These are phyloP conservation scores for Pseudozyma sp. DNA, from an alignment of 1,284 basidiomycete genomes.

Conservation along the genomic window DNA sequence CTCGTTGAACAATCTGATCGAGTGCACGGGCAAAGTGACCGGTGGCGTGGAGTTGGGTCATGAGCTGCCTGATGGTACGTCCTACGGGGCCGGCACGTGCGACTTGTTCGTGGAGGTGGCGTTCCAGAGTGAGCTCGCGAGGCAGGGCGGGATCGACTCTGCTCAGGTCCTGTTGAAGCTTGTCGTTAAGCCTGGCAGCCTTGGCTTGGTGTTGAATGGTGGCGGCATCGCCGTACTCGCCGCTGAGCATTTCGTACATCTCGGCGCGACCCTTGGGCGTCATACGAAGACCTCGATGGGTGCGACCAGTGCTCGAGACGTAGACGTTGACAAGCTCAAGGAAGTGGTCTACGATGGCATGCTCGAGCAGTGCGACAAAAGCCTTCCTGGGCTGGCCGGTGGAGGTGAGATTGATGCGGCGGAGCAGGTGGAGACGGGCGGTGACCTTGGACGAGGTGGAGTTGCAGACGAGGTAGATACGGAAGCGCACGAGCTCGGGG, in stretches of 20 bases:
- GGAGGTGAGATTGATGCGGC: constrained; percentile 24
- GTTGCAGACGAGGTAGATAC: constrained; percentile 40
- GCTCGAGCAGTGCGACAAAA: constrained; percentile 29
- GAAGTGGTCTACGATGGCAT: constrained; percentile 37
- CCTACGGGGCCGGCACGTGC: constrained; percentile 34
- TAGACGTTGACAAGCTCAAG: constrained; percentile 39
- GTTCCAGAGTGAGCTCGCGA: constrained; percentile 46
- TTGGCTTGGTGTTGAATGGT: constrained; percentile 25
- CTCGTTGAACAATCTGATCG: constrained; percentile 25
- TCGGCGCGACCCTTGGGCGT: constrained; percentile 29
- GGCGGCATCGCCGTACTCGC: constrained; percentile 20
- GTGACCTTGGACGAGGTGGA: constrained; percentile 33
- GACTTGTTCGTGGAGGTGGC: constrained; percentile 33
- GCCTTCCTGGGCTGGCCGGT: constrained; percentile 4
- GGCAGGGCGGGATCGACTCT: constrained; percentile 18
- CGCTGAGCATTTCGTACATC: constrained; percentile 32
- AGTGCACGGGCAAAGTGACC: constrained; percentile 29
- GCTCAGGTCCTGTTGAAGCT: constrained; percentile 29
- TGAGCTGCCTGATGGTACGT: constrained; percentile 29
- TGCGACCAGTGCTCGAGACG: constrained; percentile 11
- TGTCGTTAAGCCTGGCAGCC: constrained; percentile 14
- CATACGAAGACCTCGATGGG: constrained; percentile 37
- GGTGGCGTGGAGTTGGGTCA: constrained; percentile 20
- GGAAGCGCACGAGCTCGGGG: constrained; percentile 48
- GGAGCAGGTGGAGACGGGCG: constrained; percentile 15